phyloP scores from a whole-genome alignment of 1,284 basidiomycete species.

The Rugosomyces carneus region DNA sequence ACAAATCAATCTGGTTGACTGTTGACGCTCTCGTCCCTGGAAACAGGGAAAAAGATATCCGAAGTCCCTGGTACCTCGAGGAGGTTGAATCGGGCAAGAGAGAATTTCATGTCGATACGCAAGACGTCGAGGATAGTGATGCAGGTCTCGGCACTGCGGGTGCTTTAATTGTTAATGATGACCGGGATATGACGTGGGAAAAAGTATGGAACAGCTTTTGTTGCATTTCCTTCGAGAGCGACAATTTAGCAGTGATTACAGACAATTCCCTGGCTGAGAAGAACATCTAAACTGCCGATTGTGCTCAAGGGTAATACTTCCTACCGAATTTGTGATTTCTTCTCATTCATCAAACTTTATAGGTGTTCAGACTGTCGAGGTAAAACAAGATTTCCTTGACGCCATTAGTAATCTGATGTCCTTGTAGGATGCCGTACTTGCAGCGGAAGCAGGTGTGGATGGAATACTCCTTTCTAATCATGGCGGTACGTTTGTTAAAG shows the following conservation, averaged over 20 bases:
- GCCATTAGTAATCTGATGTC: conserved; percentile 1
- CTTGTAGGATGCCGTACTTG: conserved; percentile 73
- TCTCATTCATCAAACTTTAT: not conserved
- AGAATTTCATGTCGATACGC: conserved; percentile 30
- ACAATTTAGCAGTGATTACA: conserved; percentile 14
- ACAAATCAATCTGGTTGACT: conserved; percentile 85
- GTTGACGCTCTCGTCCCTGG: conserved; percentile 86
- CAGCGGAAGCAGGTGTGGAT: conserved; percentile 81
- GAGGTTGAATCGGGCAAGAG: conserved; percentile 45
- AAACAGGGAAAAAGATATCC: conserved; percentile 79
- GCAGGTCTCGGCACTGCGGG: conserved; percentile 59
- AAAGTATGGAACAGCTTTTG: conserved; percentile 32
- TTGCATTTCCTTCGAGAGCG: not conserved
- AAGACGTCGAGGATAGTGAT: conserved; percentile 29
- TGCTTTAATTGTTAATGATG: conserved; percentile 54
- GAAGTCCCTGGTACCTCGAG: conserved; percentile 56
- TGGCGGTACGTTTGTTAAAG: conserved; percentile 54
- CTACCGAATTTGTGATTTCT: not conserved
- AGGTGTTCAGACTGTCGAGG: conserved; percentile 75
- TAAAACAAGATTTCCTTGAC: conserved; percentile 23
- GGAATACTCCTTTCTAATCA: conserved; percentile 92
- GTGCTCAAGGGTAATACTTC: conserved; percentile 65
- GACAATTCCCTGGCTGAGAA: conserved; percentile 78
- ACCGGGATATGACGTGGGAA: conserved; percentile 70
- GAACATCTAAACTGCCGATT: conserved; percentile 73